Conservation (phyloP, 805 yeast species). For the Teunomyces cretensis region DNA sequence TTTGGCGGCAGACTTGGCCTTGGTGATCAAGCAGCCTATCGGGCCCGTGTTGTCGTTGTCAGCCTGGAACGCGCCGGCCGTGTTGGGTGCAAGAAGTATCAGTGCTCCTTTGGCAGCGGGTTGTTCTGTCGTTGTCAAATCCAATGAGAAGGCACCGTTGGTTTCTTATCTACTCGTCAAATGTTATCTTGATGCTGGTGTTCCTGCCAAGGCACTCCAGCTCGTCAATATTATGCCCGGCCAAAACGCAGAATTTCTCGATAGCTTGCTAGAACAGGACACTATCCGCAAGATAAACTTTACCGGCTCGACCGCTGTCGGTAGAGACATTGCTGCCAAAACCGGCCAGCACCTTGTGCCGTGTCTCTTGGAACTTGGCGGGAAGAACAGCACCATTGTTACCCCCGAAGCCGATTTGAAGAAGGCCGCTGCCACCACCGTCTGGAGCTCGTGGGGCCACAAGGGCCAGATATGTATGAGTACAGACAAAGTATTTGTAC, state of each 20-base stretch:
- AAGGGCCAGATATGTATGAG: slow-evolving; percentile 52
- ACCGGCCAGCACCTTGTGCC: slow-evolving; percentile 44
- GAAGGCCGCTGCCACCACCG: slow-evolving; percentile 24
- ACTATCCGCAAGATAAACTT: slow-evolving; percentile 40
- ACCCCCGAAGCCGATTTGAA: slow-evolving; percentile 32
- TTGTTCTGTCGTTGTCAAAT: slow-evolving; percentile 44
- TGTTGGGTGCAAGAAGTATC: slow-evolving; percentile 39
- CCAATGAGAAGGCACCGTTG: slow-evolving; percentile 40
- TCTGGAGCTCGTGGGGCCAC: slow-evolving; percentile 41
- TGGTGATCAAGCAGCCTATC: slow-evolving; percentile 37
- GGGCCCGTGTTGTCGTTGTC: slow-evolving; percentile 48
- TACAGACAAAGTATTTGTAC: slow-evolving; percentile 38
- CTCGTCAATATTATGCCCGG: slow-evolving; percentile 30
- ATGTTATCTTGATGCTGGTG: slow-evolving; percentile 37
- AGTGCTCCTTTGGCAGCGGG: slow-evolving; percentile 50
- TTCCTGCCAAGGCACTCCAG: slow-evolving; percentile 35
- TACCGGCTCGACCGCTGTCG: slow-evolving; percentile 46
- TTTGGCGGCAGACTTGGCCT: slow-evolving; percentile 17
- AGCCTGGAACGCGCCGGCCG: slow-evolving; percentile 52
- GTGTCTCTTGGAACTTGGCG: slow-evolving; percentile 44
- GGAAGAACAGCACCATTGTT: slow-evolving; percentile 40
- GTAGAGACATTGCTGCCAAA: slow-evolving; percentile 31
- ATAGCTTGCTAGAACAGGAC: slow-evolving; percentile 23
- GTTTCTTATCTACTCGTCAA: slow-evolving; percentile 31
- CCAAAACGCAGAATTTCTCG: slow-evolving; percentile 24